phyloP scores from a whole-genome alignment of 495 filamentous ascomycete genomes.

The Saxophila tyrrhenica region DNA sequence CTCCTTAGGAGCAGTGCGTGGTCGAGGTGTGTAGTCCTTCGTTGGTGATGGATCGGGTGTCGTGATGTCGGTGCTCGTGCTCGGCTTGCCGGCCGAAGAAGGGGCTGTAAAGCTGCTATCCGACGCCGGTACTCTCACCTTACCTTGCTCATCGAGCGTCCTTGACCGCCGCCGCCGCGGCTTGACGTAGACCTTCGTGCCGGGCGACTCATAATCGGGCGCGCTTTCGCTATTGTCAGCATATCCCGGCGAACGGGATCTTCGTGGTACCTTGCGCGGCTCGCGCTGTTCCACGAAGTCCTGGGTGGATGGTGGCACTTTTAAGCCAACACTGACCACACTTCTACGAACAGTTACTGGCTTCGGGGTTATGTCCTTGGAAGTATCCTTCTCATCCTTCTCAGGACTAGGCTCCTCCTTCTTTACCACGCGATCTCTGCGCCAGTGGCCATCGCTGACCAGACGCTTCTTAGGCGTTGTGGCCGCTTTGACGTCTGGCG shows the following conservation, averaged over 20 bases:
- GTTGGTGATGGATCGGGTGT: slow-evolving; percentile 8
- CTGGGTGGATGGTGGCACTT: slow-evolving; percentile 11
- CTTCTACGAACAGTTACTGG: slow-evolving; percentile 14
- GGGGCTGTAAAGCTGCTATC: slow-evolving; percentile 15
- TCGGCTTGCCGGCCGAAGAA: slow-evolving; percentile 3
- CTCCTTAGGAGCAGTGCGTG: slow-evolving; percentile 1
- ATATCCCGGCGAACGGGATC: slow-evolving; percentile 7
- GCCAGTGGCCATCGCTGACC: slow-evolving; percentile 35
- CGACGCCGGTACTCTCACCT: slow-evolving; percentile 2
- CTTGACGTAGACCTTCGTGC: slow-evolving; percentile 21
- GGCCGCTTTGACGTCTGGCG: slow-evolving; percentile 23
- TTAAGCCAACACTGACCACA: slow-evolving; percentile 17
- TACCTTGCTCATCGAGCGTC: not conserved
- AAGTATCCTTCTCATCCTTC: slow-evolving; percentile 7
- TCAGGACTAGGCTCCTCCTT: slow-evolving; percentile 6
- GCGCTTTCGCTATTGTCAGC: not conserved
- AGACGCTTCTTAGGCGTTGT: slow-evolving; percentile 34
- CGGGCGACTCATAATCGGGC: slow-evolving; percentile 17
- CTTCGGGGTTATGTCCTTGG: slow-evolving; percentile 10
- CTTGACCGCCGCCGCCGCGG: slow-evolving; percentile 10
- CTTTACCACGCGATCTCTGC: slow-evolving; percentile 19
- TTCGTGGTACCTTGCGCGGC: not conserved
- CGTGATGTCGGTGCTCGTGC: slow-evolving; percentile 10
- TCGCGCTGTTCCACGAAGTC: slow-evolving; percentile 10
- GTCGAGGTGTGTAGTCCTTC: not conserved